Evolutionary conservation across 1,139 yeast genomes (phyloP).

Genomic region (Suhomyces anneliseae): DNA sequence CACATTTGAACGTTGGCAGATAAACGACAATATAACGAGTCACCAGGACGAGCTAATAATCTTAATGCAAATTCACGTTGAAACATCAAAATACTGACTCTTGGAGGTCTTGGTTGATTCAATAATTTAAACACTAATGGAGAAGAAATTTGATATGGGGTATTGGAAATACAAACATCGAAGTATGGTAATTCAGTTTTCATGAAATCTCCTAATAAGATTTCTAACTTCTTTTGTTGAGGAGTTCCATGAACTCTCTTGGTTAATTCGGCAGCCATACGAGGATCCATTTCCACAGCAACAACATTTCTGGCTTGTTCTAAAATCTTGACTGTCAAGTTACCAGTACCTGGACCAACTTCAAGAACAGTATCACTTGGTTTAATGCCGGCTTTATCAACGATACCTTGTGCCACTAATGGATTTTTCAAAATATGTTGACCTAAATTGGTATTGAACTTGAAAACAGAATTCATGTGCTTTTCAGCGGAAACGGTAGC

Average conservation of each 20-base stretch:
- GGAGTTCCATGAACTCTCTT: slow-evolving; percentile 98
- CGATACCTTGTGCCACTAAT: slow-evolving; percentile 94
- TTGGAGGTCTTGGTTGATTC: slow-evolving; percentile 90
- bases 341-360: slow-evolving; percentile 99
- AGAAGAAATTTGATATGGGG: slow-evolving; percentile 96
- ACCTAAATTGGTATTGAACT: slow-evolving; percentile 94
- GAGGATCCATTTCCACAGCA: slow-evolving; percentile 98
- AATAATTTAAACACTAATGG: slow-evolving; percentile 91
- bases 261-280: slow-evolving; percentile 98
- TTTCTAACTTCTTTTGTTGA: slow-evolving; percentile 85
- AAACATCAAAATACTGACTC: slow-evolving; percentile 95
- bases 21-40: slow-evolving; percentile 82
- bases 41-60: slow-evolving; percentile 93
- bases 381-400: slow-evolving; percentile 89
- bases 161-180: slow-evolving; percentile 93
- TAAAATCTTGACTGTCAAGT: slow-evolving; percentile 85
- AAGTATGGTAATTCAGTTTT: slow-evolving; percentile 93
- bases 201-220: slow-evolving; percentile 92
- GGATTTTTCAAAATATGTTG: slow-evolving; percentile 98
- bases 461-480: slow-evolving; percentile 80
- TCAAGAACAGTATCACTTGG: slow-evolving; percentile 93
- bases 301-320: slow-evolving; percentile 90
- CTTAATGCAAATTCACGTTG: slow-evolving; percentile 96
- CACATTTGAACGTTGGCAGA: slow-evolving; percentile 99
- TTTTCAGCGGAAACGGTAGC: slow-evolving; percentile 63